Percentiles rank a stretch among this genome's conserved stretches.
phyloP scores from a whole-genome alignment of 2,329 filamentous ascomycete genomes.

The Venturia asperata region DNA sequence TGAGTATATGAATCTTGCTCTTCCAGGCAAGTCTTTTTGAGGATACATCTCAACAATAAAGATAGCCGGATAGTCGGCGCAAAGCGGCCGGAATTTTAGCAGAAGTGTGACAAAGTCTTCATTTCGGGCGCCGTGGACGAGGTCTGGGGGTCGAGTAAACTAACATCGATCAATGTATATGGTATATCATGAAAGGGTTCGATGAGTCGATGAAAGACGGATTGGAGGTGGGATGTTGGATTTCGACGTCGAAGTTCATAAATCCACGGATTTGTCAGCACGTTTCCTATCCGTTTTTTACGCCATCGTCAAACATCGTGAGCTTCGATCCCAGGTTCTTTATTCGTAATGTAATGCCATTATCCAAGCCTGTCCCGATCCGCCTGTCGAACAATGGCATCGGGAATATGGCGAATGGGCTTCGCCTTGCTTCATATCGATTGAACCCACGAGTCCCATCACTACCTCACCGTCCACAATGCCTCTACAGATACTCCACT shows the following conservation, averaged over 20 bases:
- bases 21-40: no score
- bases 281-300: neutral
- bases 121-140: no score
- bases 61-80: no score
- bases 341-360: constrained; percentile 7
- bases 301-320: neutral
- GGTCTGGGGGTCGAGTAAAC: no score
- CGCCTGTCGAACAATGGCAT: constrained; percentile 6
- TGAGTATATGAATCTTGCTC: no score
- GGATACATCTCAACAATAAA: no score
- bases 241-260: neutral
- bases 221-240: neutral
- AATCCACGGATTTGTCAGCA: neutral
- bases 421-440: neutral
- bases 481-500: neutral
- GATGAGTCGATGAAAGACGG: neutral
- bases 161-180: no score
- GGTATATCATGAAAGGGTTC: neutral
- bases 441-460: neutral
- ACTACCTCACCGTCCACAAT: neutral
- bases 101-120: no score
- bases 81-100: no score
- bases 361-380: constrained; percentile 5
- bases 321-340: neutral
- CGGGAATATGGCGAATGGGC: constrained; percentile 2